phyloP scores from a whole-genome alignment of 108 stramenopile species.

The Pseudonitzschia pungens region DNA sequence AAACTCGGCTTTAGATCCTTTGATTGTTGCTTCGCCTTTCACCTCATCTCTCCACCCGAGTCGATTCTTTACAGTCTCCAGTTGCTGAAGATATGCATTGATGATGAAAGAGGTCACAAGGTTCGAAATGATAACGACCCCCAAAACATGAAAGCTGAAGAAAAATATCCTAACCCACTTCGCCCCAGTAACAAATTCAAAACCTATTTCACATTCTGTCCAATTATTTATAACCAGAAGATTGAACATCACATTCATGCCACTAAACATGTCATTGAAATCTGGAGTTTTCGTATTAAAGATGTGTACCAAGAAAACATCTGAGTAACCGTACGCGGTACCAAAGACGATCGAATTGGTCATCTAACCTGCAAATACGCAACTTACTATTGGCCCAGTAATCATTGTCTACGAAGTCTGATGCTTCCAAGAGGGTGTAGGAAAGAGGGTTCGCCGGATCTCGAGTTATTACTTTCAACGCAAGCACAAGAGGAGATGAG shows the following conservation, averaged over 20 bases:
- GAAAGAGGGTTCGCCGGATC: conserved; percentile 60
- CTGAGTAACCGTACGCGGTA: not conserved
- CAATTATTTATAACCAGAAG: conserved; percentile 84
- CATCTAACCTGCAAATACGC: not conserved
- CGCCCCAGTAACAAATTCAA: conserved; percentile 35
- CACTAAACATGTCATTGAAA: conserved; percentile 81
- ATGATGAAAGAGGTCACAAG: conserved; percentile 80
- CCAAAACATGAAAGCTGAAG: conserved; percentile 66
- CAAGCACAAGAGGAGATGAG: not conserved
- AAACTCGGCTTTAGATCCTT: conserved; percentile 48
- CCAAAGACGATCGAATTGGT: not conserved
- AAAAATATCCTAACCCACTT: conserved; percentile 64
- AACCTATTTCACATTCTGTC: conserved; percentile 58
- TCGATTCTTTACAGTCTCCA: conserved; percentile 32
- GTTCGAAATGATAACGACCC: conserved; percentile 74
- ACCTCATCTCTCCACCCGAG: conserved; percentile 32
- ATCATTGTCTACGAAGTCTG: conserved; percentile 56
- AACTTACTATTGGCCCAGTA: conserved; percentile 65
- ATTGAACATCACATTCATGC: conserved; percentile 80
- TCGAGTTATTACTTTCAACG: conserved; percentile 26
- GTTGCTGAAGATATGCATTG: conserved; percentile 66
- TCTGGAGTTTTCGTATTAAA: conserved; percentile 20
- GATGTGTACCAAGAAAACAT: not conserved
- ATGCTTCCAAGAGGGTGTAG: conserved; percentile 45
- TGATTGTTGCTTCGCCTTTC: conserved; percentile 52